Conservation (phyloP, 2,329 filamentous ascomycete genomes). For the Stagonosporopsis tanaceti region DNA sequence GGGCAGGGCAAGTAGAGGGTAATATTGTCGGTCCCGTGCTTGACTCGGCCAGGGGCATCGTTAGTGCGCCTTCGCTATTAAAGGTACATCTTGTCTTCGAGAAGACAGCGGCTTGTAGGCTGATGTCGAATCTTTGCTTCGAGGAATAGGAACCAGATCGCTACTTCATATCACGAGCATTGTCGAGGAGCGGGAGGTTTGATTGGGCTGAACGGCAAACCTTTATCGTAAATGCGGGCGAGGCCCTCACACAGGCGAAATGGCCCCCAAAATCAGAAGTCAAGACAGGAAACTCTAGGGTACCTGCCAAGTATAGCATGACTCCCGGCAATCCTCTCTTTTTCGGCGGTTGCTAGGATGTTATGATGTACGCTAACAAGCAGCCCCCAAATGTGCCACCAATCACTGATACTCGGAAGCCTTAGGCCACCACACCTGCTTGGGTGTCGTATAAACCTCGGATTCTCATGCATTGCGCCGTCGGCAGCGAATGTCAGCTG, state of each 20-base stretch:
- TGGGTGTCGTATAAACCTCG: background rate
- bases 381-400: background rate
- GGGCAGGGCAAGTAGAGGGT: background rate
- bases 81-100: background rate
- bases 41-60: background rate
- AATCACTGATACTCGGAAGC: background rate
- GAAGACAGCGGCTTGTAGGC: background rate
- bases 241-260: background rate
- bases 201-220: background rate
- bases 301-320: background rate
- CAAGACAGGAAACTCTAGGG: background rate
- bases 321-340: background rate
- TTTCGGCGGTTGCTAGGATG: background rate
- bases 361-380: background rate
- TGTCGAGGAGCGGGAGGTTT: too few relatives aligned
- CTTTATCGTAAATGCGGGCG: background rate
- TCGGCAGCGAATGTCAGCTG: background rate
- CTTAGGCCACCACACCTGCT: background rate
- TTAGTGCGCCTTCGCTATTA: background rate
- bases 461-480: background rate
- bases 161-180: too few relatives aligned
- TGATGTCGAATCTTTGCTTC: background rate
- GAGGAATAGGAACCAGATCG: too few relatives aligned
- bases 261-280: background rate
- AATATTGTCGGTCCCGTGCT: background rate